Percentiles rank a stretch among this genome's conserved stretches.
Conservation (phyloP, 345 rosid species). For the Populus nigra region DNA sequence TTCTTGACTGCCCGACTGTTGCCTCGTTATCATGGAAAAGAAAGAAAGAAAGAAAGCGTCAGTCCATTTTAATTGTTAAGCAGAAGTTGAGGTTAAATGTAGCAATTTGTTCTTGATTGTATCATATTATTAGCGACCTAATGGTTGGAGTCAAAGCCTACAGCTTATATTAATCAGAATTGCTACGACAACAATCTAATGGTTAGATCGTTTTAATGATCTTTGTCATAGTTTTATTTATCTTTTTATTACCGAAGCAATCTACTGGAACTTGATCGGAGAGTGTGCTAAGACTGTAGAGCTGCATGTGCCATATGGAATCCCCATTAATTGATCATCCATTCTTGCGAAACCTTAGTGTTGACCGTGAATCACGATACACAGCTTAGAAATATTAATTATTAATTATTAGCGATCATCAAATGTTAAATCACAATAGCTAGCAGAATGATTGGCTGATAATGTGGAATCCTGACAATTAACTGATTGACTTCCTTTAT, state of each 20-base stretch:
- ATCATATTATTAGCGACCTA: too few relatives aligned
- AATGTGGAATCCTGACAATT: background rate
- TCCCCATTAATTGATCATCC: background rate
- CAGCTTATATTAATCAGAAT: too few relatives aligned
- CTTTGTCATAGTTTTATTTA: too few relatives aligned
- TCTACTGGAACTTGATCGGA: background rate
- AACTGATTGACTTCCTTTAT: background rate
- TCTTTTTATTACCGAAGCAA: background rate
- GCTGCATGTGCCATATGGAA: conserved; percentile 5
- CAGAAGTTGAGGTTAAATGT: too few relatives aligned
- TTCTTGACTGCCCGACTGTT: too few relatives aligned
- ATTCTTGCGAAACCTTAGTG: background rate
- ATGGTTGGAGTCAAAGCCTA: too few relatives aligned
- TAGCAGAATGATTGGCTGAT: background rate
- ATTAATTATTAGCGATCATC: conserved; percentile 12
- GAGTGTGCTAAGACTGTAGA: background rate
- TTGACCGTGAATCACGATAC: background rate
- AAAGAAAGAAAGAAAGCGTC: too few relatives aligned
- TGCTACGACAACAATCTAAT: too few relatives aligned
- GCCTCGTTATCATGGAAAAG: too few relatives aligned
- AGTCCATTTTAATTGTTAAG: too few relatives aligned
- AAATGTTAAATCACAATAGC: background rate
- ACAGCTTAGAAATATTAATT: background rate
- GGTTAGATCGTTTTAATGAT: too few relatives aligned
- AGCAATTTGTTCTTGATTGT: too few relatives aligned